Conservation (phyloP, 2,329 filamentous ascomycete genomes). For the Botrytis fabae region DNA sequence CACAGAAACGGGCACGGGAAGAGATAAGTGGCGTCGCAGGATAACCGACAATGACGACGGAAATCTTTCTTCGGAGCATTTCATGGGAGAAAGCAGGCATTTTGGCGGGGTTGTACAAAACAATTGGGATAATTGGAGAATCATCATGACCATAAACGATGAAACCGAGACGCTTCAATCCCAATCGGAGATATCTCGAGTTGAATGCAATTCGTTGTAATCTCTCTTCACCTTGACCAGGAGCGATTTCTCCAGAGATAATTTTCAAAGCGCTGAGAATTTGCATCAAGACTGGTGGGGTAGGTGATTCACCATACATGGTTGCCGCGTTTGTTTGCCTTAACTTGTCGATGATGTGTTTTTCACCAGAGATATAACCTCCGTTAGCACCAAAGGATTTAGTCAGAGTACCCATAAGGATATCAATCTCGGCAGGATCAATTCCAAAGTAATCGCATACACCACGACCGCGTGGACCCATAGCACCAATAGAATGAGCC, state of each 20-base stretch:
- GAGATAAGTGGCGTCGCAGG: constrained; percentile 94
- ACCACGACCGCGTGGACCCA: constrained; percentile 84
- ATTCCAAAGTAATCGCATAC: constrained; percentile 98
- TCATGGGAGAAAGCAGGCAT: constrained; percentile 98
- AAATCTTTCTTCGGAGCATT: constrained; percentile 97
- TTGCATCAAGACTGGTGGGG: constrained; percentile 86
- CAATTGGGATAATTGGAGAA: constrained; percentile 90
- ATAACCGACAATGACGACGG: constrained; percentile 95
- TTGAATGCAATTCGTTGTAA: constrained; percentile 97
- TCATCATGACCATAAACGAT: constrained; percentile 98
- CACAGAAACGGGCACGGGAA: constrained; percentile 91
- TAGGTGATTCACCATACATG: constrained; percentile 81
- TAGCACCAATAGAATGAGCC: constrained; percentile 91
- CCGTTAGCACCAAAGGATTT: constrained; percentile 99
- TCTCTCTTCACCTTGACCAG: constrained; percentile 92
- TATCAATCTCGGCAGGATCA: constrained; percentile 83
- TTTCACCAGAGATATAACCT: constrained; percentile 89
- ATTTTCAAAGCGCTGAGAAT: constrained; percentile 84
- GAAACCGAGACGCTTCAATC: constrained; percentile 92
- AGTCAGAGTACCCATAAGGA: constrained; percentile 96
- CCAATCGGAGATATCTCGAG: constrained; percentile 94
- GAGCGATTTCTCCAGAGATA: constrained; percentile 83
- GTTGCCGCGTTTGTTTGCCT: constrained; percentile 82
- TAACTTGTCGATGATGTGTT: constrained; percentile 89
- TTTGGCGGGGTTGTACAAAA: constrained; percentile 98